Evolutionary conservation across 2,329 filamentous ascomycete genomes (phyloP), one percentile per base, ranked within the genome.

Genomic region (Hymenotorrendiella dingleyae): DNA sequence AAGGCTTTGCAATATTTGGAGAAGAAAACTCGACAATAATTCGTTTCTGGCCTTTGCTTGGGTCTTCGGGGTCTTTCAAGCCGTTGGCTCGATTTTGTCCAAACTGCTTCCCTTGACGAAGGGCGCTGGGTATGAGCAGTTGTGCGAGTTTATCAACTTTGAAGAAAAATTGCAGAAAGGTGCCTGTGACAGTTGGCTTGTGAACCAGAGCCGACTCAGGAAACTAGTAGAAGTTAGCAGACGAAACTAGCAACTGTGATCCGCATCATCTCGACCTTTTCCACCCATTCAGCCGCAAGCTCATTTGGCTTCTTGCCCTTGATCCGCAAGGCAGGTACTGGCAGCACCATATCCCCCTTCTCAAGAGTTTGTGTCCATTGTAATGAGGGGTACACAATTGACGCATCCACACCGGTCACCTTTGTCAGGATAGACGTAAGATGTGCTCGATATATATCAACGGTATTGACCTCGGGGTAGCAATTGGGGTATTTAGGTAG

Each of bases 1-100:
- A 88, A 17, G 82, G 86, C 66, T 91, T 91, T 34, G 86, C 86
- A 46, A 93, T 89, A 62, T 93, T 93, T 38, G 87, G 86, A 6
- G 84, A 89, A 6, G 83, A 88, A 64, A 91, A 93, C 59, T 93
- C 86, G 55, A 93, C 76, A 39, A 93, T 76, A 33, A 82, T 72
- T 56, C 63, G 67, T 56, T 69, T 71, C 47, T 55, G 54, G 22
- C 66, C 67, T 33, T 67, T 62, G 10, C 62, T 72, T 6, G 78
- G 72, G 58, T 86, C 74, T 17, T 70, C 66, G 27, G 75, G 72
- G 57, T 88, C 79, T 51, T 71, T 73, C 26, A 82, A 67, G 6
- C 81, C 82, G 24, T 78, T 63, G 44, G 68, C 69, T 19, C 67
- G 67, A 64, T 84, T 83, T 62, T 72, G 73, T 48, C 86, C 86